Evolutionary conservation across 2,329 filamentous ascomycete genomes (phyloP), one percentile per base, ranked within the genome.

Genomic region (Penicillium corylophilum): DNA sequence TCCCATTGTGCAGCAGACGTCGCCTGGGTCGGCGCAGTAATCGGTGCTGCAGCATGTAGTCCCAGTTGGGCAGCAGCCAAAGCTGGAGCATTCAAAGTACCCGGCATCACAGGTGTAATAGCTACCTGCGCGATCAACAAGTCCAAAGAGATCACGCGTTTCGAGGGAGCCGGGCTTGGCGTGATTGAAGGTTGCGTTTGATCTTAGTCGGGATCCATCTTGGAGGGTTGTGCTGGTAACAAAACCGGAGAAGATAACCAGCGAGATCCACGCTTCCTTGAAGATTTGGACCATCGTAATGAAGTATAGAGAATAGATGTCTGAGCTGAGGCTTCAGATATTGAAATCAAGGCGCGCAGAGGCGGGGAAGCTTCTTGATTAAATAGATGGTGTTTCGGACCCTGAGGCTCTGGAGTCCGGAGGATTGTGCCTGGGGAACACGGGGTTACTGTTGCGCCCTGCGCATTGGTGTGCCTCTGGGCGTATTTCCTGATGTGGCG

Each of bases 91-190:
- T 33, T 38, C 44, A 18, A 26, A 42, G 44, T 60, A 62, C 0
- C 57, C 59, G 3, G 35, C 3, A 3, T 15, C 16, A 23, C 59
- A 61, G 13, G n/a, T 23, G n/a, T 46, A 29, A 2, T 45, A 41
- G 15, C 28, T 49, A 18, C 55, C 51, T 0, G 38, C 18, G 16
- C 28, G 28, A 10, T 13, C 28, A 13, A 39, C 26, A 4, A 59
- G 46, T 67, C 68, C 55, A 71, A 72, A 52, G 16, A 54, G 24
- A 36, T 50, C 51, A 13, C 52, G 54, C 3, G 50, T 36, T 35
- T 46, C 48, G 24, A 54, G 18, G 22, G 29, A 18, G 2, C 36
- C 45, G 2, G 23, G 2, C 5, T 48, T 39, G 20, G 51, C 41
- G n/a, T 45, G n/a, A 28, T 46, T 26, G 7, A 48, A 18, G 24